Base-by-base conservation (phyloP, 1,284 basidiomycete species). In the Hypsizygus ulmarius region DNA sequence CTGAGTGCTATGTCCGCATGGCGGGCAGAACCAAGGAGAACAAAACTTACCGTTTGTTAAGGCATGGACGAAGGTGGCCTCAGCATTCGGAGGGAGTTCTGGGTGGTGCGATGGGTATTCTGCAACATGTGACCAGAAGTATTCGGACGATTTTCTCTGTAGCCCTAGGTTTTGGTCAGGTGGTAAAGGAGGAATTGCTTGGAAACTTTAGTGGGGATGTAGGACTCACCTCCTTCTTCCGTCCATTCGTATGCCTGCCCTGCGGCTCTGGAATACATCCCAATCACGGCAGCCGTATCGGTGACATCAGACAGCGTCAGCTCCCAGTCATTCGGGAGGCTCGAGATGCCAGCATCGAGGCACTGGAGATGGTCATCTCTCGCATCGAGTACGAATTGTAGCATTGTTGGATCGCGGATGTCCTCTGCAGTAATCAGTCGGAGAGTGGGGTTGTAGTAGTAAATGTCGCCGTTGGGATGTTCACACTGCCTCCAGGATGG, bases 401-500 rank as follows among this genome's bases (percentile, higher is more conserved):
- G 53, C 43, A 59, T 66, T 5, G 51, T 45, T 12, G 62, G 55
- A 39, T 65, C 53, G 21, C 63, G 59, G 37, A 72, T 61, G 47
- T 70, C 57, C 49, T 71, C 68, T 8, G 66, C 61, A 2, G 70
- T 67, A 39, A 67, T 62, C 38, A 70, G 42, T 15, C 64, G 64
- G 29, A 67, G 52, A 12, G 52, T 49, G 21, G 49, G 50, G 48
- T 72, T 61, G 54, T 66, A 66, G 56, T 63, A 72, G 52, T 72
- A 72, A 38, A 66, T 53, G 56, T 71, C 69, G 57, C 65, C 65
- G 49, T 69, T 70, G n/a, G 70, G 70, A 48, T 72, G 70, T 36
- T 56, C 29, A 46, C 60, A 61, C 45, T 57, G 59, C 39, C 59
- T 56, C 70, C 70, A 72, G 29, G 51, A 48, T 12, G 25, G 43